A percentile compares a stretch with the other conserved stretches of the same genome.
phyloP scores from a whole-genome alignment of 768 basidiomycete species.

The Panus rudis region DNA sequence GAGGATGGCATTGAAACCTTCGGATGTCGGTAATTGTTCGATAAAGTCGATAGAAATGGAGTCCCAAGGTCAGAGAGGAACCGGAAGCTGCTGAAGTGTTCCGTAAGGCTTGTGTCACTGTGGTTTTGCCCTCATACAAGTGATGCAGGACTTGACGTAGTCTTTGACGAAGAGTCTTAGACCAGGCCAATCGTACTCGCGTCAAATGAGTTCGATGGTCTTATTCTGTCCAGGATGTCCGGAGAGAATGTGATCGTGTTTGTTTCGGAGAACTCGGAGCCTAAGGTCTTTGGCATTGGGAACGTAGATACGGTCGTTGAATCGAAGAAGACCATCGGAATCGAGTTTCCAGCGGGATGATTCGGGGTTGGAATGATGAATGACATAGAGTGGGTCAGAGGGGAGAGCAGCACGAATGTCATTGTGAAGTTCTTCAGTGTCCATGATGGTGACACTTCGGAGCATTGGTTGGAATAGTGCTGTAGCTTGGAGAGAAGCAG shows the following conservation, averaged over 20 bases:
- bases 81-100: slow-evolving; percentile 3
- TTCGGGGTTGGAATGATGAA: slow-evolving; percentile 1
- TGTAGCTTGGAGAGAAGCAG: slow-evolving; percentile 12
- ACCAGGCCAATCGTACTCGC: slow-evolving; percentile 36
- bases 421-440: not conserved
- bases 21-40: slow-evolving; percentile 15
- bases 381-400: too few species aligned
- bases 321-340: slow-evolving; percentile 15
- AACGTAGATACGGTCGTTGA: slow-evolving; percentile 24
- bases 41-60: slow-evolving; percentile 19
- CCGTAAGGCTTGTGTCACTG: slow-evolving; percentile 18
- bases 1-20: slow-evolving; percentile 12
- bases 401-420: not conserved
- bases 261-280: slow-evolving; percentile 22
- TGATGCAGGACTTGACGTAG: slow-evolving; percentile 27
- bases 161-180: slow-evolving; percentile 18
- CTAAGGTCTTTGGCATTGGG: slow-evolving; percentile 27
- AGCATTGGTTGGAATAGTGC: too few species aligned
- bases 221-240: slow-evolving; percentile 35
- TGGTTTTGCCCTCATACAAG: slow-evolving; percentile 23
- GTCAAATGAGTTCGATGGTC: slow-evolving; percentile 25
- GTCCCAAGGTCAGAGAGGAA: slow-evolving; percentile 21
- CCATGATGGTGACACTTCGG: too few species aligned
- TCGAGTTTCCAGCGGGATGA: too few species aligned
- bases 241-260: slow-evolving; percentile 30